Percentiles rank a stretch among this genome's conserved stretches.
Evolutionary conservation across 208 protist species (phyloP).

Genomic region (Acanthamoeba lenticulata): DNA sequence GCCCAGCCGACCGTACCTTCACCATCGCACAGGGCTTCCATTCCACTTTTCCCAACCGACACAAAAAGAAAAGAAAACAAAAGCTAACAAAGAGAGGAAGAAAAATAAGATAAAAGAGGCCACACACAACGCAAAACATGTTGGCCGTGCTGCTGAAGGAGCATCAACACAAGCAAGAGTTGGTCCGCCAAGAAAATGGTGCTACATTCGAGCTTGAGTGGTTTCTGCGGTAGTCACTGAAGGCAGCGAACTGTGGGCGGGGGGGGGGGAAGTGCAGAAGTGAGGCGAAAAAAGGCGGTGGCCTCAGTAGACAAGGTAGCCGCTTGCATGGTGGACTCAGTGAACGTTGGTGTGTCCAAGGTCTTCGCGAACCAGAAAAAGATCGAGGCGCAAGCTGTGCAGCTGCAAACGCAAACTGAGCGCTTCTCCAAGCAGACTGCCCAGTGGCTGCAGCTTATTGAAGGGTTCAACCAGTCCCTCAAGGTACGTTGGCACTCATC

Average conservation of each 20-base stretch:
- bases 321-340: constrained; percentile 64
- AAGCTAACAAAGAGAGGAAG: not conserved
- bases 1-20: not conserved
- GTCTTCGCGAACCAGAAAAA: constrained; percentile 71
- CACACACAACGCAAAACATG: constrained; percentile 3
- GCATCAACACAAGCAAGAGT: constrained; percentile 66
- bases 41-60: not conserved
- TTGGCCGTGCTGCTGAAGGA: constrained; percentile 64
- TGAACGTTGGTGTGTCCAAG: constrained; percentile 69
- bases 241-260: not conserved
- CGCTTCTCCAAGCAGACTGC: constrained; percentile 61
- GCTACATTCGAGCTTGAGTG: not conserved
- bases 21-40: not conserved
- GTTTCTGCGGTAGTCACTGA: not conserved
- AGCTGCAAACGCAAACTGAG: constrained; percentile 65
- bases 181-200: constrained; percentile 65
- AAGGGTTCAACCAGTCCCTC: constrained; percentile 69
- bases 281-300: constrained; percentile 46
- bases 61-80: not conserved
- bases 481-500: constrained; percentile 34
- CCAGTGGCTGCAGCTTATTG: constrained; percentile 70
- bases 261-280: not conserved
- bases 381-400: constrained; percentile 61
- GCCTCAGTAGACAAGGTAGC: constrained; percentile 60
- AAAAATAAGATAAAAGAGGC: too few relatives aligned